Evolutionary conservation across 345 rosid species (phyloP).

Genomic region (Leavenworthia alabamica): DNA sequence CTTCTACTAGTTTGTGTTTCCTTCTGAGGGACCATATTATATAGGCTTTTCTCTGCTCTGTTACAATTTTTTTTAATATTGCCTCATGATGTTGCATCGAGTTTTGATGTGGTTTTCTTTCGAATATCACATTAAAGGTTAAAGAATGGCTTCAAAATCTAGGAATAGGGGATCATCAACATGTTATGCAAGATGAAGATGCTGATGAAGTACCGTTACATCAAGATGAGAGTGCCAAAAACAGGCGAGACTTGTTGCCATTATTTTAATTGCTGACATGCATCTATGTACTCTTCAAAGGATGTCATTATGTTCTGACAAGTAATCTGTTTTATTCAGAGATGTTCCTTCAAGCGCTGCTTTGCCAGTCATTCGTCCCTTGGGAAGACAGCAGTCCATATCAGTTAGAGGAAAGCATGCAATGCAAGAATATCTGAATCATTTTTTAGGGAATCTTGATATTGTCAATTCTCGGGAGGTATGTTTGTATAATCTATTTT

Average conservation of each 20-base stretch:
- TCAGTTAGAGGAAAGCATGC: constrained; percentile 89
- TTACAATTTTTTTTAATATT: not conserved
- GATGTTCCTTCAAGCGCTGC: constrained; percentile 98
- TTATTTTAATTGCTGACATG: constrained; percentile 2
- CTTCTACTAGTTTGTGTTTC: constrained; percentile 1
- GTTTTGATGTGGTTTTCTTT: constrained; percentile 46
- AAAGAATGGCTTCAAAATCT: constrained; percentile 99
- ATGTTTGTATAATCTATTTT: constrained; percentile 14
- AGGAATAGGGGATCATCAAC: constrained; percentile 85
- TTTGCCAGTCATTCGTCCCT: constrained; percentile 82
- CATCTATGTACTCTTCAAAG: not conserved
- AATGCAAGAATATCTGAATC: constrained; percentile 90
- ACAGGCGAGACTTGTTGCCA: constrained; percentile 47
- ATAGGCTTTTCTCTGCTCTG: not conserved
- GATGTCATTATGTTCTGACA: constrained; percentile 9
- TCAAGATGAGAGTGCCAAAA: constrained; percentile 70
- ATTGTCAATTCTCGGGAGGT: constrained; percentile 97
- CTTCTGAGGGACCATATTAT: not conserved
- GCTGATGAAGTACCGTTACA: constrained; percentile 68
- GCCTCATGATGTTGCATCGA: constrained; percentile 25
- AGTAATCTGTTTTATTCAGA: constrained; percentile 53
- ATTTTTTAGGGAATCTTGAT: constrained; percentile 89
- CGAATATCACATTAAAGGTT: constrained; percentile 68
- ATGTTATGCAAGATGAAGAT: constrained; percentile 67
- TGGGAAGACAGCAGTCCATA: constrained; percentile 88